phyloP scores from a whole-genome alignment of 148 eudicot genomes.

The Hydrangea macrophylla region DNA sequence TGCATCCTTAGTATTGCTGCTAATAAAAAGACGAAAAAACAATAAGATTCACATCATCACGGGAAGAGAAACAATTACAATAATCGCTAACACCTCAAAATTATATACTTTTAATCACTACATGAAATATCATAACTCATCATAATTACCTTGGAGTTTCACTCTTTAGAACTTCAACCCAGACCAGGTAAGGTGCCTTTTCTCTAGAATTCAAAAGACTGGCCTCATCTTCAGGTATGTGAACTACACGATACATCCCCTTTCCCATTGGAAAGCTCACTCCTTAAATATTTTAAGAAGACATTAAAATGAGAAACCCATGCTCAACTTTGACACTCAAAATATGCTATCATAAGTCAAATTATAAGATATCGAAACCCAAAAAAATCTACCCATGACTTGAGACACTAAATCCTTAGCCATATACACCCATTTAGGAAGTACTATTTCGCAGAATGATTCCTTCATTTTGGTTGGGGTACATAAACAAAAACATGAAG shows the following conservation, averaged over 20 bases:
- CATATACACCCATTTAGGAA: background rate
- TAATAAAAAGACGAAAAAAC: slow-evolving; percentile 15
- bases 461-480: too few species aligned
- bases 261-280: slow-evolving; percentile 94
- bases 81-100: background rate
- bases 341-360: background rate
- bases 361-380: background rate
- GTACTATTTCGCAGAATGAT: too few species aligned
- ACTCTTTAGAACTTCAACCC: slow-evolving; percentile 86
- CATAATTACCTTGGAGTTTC: slow-evolving; percentile 68
- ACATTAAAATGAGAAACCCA: background rate
- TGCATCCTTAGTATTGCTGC: slow-evolving; percentile 61
- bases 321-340: background rate
- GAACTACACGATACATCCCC: slow-evolving; percentile 81
- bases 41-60: background rate
- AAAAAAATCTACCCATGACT: background rate
- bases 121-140: background rate
- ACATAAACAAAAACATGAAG: too few species aligned
- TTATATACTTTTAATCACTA: background rate
- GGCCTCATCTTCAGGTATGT: slow-evolving; percentile 97
- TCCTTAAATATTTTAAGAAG: slow-evolving; percentile 38
- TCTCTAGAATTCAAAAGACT: slow-evolving; percentile 91
- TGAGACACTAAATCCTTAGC: background rate
- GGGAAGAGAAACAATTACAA: background rate
- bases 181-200: slow-evolving; percentile 92